Percentiles rank a stretch among this genome's conserved stretches.
These are phyloP conservation scores for Ustilaginoidea virens DNA, from an alignment of 2,329 filamentous ascomycete species.

Conservation along the genomic window DNA sequence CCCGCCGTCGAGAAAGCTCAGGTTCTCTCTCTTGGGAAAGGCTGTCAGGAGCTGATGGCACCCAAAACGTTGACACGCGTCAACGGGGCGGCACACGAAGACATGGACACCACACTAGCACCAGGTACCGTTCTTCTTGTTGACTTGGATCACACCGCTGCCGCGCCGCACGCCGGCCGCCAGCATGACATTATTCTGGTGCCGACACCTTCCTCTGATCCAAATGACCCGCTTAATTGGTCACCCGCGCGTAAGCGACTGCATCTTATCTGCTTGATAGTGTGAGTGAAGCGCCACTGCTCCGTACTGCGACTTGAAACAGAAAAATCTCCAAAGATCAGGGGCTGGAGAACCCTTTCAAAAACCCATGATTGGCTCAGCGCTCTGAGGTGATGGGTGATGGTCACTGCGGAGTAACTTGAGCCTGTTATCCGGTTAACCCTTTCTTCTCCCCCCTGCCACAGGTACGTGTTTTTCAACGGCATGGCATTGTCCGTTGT, in stretches of 20 bases:
- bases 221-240: constrained; percentile 39
- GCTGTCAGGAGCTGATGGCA: too few relatives aligned
- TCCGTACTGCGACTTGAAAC: too few relatives aligned
- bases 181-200: constrained; percentile 31
- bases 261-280: constrained; percentile 13
- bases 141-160: constrained; percentile 19
- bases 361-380: too few relatives aligned
- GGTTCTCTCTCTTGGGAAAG: too few relatives aligned
- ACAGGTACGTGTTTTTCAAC: constrained; percentile 22
- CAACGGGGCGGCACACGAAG: background rate
- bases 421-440: background rate
- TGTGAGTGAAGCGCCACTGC: constrained; percentile 9
- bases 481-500: constrained; percentile 24
- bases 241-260: constrained; percentile 12
- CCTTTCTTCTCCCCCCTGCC: background rate
- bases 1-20: too few relatives aligned
- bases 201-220: constrained; percentile 31
- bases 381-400: background rate
- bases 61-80: background rate
- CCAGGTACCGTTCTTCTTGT: constrained; percentile 26
- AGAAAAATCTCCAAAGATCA: too few relatives aligned
- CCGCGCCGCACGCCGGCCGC: constrained; percentile 15
- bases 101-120: constrained; percentile 8
- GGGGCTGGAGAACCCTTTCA: too few relatives aligned
- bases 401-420: background rate